These are phyloP conservation scores for Jamesozyma jinghongensis DNA, from an alignment of 805 yeast genomes.

Conservation along the genomic window DNA sequence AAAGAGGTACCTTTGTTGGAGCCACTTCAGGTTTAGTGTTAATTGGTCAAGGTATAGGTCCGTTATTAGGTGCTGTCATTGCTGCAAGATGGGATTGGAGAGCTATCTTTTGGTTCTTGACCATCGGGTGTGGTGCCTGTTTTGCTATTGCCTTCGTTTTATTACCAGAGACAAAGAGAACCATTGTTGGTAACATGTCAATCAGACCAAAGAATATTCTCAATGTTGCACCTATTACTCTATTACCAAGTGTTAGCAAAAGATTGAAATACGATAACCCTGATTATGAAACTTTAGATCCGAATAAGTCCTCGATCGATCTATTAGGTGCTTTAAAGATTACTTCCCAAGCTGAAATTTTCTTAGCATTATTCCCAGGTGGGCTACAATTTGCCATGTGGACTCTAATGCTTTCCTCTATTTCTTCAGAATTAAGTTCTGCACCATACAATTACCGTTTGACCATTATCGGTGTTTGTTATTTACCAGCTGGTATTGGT, in stretches of 20 bases:
- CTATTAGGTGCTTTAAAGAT: conserved; percentile 37
- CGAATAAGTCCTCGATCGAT: conserved; percentile 22
- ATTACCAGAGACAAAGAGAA: conserved; percentile 68
- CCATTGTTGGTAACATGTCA: conserved; percentile 66
- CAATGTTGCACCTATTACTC: conserved; percentile 39
- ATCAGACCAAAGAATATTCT: conserved; percentile 38
- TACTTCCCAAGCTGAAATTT: conserved; percentile 36
- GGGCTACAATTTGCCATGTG: conserved; percentile 59
- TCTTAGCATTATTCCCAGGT: conserved; percentile 45
- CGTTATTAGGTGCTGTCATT: conserved; percentile 45
- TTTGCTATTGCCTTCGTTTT: conserved; percentile 29
- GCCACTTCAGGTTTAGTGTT: conserved; percentile 53
- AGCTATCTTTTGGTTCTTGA: conserved; percentile 65
- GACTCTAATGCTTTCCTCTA: conserved; percentile 58
- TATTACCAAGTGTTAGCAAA: conserved; percentile 12
- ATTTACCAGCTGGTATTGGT: conserved; percentile 64
- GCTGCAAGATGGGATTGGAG: conserved; percentile 54
- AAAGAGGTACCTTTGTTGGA: conserved; percentile 66
- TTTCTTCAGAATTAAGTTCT: conserved; percentile 44
- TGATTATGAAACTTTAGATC: conserved; percentile 24
- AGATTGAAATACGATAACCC: conserved; percentile 25
- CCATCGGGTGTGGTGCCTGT: conserved; percentile 49
- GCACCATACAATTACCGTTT: conserved; percentile 42
- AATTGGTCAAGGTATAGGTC: conserved; percentile 70
- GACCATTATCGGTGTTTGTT: conserved; percentile 57